A percentile compares a stretch with the other conserved stretches of the same genome.
phyloP scores from a whole-genome alignment of 2,329 filamentous ascomycete species.

The Calonectria crousiana region DNA sequence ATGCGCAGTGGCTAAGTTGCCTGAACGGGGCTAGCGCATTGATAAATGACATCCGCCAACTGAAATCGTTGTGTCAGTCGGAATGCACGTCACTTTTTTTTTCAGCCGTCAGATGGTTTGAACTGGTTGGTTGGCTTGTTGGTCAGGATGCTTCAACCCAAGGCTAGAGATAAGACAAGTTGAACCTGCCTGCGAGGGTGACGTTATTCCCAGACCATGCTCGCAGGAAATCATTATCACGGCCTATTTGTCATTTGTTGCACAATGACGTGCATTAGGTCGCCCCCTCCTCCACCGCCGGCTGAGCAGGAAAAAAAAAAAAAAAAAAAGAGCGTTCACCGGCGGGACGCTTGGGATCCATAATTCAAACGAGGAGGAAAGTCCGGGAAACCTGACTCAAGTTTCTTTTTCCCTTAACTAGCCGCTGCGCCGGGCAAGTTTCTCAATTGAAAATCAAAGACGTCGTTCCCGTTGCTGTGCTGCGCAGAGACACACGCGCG shows the following conservation, averaged over 20 bases:
- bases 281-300: not conserved
- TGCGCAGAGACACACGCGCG: not conserved
- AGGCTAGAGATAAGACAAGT: not conserved
- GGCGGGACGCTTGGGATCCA: not conserved
- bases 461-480: not conserved
- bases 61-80: not conserved
- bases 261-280: not conserved
- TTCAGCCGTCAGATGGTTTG: not conserved
- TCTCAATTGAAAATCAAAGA: not conserved
- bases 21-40: conserved; percentile 22
- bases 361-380: not conserved
- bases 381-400: not conserved
- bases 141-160: not conserved
- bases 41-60: not conserved
- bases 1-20: conserved; percentile 41
- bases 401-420: not conserved
- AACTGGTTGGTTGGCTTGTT: not conserved
- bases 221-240: not conserved
- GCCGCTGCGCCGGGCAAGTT: not conserved
- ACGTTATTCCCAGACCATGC: not conserved
- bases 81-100: not conserved
- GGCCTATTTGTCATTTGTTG: not conserved
- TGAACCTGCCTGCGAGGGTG: not conserved
- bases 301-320: not conserved
- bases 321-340: not conserved